Evolutionary conservation across 2,329 filamentous ascomycete species (phyloP), one percentile per base, ranked within the genome.

Genomic region (Ceratocystis alfenasii): DNA sequence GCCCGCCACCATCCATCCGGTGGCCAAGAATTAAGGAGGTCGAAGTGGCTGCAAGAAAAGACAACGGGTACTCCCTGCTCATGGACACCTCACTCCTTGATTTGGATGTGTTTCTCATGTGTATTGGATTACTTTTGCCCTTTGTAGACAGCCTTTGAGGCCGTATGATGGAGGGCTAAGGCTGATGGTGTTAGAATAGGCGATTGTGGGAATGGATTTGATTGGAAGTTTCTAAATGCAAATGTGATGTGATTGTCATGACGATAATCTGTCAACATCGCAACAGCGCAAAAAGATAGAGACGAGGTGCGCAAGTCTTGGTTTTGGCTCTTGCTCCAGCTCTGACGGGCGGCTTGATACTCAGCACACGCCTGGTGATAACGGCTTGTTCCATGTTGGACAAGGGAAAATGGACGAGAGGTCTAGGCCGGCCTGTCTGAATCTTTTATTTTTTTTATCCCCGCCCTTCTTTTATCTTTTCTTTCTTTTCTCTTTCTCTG

Each of bases 231-330:
- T 20, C 22, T 22, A 15, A 53, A 22, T 15, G 48, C 48, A 53
- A 53, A 53, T 25, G 48, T 53, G 48, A 53, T 53, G n/a, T 50
- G 46, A 50, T 50, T 53, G 48, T 53, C 20, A 53, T 53, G 48
- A 22, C 8, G 20, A 7, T 20, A 25, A 28, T 53, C 20, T 53
- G 15, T 28, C 8, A 41, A 25, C 48, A 53, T 53, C 48, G 48
- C 48, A 53, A 25, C 33, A 44, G 33, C n/a, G 57, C 57, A 44
- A 36, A 53, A 53, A 20, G 46, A 20, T 41, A 41, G 36, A 12
- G 10, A 41, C 10, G 36, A 12, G 36, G 10, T 12, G 36, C 3
- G 36, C 8, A 41, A 12, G 36, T 41, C 36, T 41, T 41, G 36
- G 3, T 12, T 41, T 10, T 12, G 36, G 36, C 36, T 41, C 36